phyloP scores from a whole-genome alignment of 768 basidiomycete species.

The Rhodotorula taiwanensis region DNA sequence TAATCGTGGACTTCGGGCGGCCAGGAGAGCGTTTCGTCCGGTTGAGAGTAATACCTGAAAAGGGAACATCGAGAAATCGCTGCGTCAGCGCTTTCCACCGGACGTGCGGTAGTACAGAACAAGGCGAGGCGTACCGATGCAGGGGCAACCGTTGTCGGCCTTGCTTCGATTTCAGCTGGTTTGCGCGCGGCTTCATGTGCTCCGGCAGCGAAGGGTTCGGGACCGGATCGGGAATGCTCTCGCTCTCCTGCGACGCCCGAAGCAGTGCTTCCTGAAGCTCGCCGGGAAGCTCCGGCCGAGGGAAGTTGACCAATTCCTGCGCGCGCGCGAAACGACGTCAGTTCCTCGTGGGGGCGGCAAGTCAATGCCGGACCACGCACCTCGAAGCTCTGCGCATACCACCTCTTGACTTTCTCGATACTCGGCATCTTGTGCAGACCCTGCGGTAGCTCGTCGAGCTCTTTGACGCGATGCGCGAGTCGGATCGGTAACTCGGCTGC shows the following conservation, averaged over 20 bases:
- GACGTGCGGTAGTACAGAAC: background rate
- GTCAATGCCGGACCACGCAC: no score
- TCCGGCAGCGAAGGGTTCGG: slow-evolving; percentile 70
- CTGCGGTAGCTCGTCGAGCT: slow-evolving; percentile 88
- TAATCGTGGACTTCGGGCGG: slow-evolving; percentile 91
- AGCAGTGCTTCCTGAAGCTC: slow-evolving; percentile 61
- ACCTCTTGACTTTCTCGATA: slow-evolving; percentile 87
- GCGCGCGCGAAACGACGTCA: background rate
- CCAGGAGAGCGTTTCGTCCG: slow-evolving; percentile 60
- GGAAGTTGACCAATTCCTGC: slow-evolving; percentile 84
- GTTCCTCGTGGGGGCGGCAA: no score
- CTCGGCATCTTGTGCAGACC: slow-evolving; percentile 83
- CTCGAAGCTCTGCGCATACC: slow-evolving; percentile 99
- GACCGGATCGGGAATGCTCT: slow-evolving; percentile 60
- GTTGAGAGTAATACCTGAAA: slow-evolving; percentile 82
- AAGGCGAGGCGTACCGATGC: slow-evolving; percentile 57
- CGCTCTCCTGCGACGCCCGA: slow-evolving; percentile 51
- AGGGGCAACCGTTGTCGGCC: slow-evolving; percentile 70
- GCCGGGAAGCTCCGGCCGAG: slow-evolving; percentile 62
- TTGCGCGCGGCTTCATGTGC: slow-evolving; percentile 36
- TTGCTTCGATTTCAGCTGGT: slow-evolving; percentile 47
- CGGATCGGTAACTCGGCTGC: slow-evolving; percentile 90
- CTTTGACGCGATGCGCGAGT: slow-evolving; percentile 89
- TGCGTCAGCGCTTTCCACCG: no score
- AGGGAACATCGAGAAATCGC: no score